A percentile compares a stretch with the other conserved stretches of the same genome.
phyloP scores from a whole-genome alignment of 257 asterid genomes.

The Euphrasia confusa region DNA sequence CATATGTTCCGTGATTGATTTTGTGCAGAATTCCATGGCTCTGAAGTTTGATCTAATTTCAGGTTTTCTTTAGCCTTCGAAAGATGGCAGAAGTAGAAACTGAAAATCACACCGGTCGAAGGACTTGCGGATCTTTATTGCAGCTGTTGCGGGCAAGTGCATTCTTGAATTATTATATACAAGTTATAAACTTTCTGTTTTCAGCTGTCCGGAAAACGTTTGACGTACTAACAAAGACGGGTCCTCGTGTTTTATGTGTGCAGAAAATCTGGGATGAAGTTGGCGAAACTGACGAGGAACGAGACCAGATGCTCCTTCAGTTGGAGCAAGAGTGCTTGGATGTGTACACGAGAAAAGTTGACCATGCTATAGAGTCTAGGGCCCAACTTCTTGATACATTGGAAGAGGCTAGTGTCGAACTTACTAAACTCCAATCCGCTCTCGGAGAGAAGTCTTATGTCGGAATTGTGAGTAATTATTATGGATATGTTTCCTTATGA shows the following conservation, averaged over 20 bases:
- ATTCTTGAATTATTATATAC: background rate
- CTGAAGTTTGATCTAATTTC: constrained; percentile 5
- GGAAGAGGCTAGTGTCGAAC: constrained; percentile 89
- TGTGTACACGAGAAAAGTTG: constrained; percentile 88
- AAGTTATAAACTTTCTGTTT: constrained; percentile 15
- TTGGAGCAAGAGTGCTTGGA: constrained; percentile 89
- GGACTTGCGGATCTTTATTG: constrained; percentile 73
- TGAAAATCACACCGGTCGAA: constrained; percentile 48
- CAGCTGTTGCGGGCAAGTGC: constrained; percentile 70
- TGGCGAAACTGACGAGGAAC: constrained; percentile 78
- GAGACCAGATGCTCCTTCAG: constrained; percentile 88
- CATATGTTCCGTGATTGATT: too few species aligned
- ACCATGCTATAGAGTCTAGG: constrained; percentile 79
- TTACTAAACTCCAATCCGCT: constrained; percentile 73
- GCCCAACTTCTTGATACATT: constrained; percentile 75
- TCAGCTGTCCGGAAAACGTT: background rate
- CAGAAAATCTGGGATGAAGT: constrained; percentile 98
- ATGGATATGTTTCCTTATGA: background rate
- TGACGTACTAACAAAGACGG: constrained; percentile 14
- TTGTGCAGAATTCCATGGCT: background rate
- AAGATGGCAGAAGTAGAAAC: constrained; percentile 61
- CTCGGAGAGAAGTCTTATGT: constrained; percentile 77
- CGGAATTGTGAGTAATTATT: constrained; percentile 57
- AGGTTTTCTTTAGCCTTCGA: constrained; percentile 27
- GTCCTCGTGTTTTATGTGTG: constrained; percentile 26